phyloP scores from a whole-genome alignment of 345 rosid genomes.

The Angophora floribunda region DNA sequence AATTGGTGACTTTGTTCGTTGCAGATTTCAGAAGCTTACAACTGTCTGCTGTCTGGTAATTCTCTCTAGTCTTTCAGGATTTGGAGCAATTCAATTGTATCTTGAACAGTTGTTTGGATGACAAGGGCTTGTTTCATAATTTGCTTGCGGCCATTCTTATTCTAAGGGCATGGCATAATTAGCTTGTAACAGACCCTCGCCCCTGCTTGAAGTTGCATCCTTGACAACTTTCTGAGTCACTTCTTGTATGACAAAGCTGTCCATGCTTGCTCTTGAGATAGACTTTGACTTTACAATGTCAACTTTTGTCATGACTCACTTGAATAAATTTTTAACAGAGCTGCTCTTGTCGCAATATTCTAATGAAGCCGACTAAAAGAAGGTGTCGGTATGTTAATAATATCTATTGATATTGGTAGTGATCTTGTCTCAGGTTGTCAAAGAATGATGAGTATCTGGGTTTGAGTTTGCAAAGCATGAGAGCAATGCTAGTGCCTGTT shows the following conservation, averaged over 20 bases:
- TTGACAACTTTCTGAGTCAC: background rate
- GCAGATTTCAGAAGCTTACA: slow-evolving; percentile 72
- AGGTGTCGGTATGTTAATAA: background rate
- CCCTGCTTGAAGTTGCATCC: background rate
- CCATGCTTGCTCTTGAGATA: background rate
- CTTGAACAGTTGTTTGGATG: background rate
- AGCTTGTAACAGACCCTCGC: rapidly evolving
- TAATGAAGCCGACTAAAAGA: background rate
- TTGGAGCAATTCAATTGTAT: background rate
- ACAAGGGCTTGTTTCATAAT: background rate
- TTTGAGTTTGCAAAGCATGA: slow-evolving; percentile 36
- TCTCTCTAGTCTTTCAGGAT: background rate
- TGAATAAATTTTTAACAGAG: background rate
- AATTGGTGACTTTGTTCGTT: background rate
- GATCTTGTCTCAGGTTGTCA: background rate
- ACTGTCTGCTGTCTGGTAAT: slow-evolving; percentile 56
- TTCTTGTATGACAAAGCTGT: background rate
- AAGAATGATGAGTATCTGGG: background rate
- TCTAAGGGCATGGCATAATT: background rate
- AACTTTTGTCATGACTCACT: background rate
- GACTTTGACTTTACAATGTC: background rate
- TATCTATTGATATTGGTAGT: background rate
- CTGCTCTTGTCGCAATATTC: background rate
- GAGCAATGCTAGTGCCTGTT: background rate
- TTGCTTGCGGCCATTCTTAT: background rate